These are phyloP conservation scores for Penicillium frequentans DNA, from an alignment of 2,329 filamentous ascomycete genomes.

Conservation along the genomic window DNA sequence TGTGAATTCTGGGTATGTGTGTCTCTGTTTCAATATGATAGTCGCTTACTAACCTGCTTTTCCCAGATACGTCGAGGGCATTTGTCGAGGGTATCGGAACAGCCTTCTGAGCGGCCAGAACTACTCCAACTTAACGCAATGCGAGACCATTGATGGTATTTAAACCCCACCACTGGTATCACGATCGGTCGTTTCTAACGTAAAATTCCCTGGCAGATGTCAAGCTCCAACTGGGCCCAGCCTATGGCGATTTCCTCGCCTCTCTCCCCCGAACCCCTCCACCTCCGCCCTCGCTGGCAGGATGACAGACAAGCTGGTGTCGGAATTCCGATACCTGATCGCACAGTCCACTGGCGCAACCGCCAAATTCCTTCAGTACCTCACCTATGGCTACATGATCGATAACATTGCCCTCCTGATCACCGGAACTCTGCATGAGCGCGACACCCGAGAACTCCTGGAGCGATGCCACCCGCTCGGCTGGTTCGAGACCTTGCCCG, in stretches of 20 bases:
- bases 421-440: constrained; percentile 94
- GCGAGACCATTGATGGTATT: constrained; percentile 91
- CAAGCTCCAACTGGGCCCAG: constrained; percentile 93
- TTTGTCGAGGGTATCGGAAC: constrained; percentile 96
- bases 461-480: constrained; percentile 95
- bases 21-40: background rate
- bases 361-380: constrained; percentile 94
- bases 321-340: constrained; percentile 94
- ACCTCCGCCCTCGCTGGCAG: constrained; percentile 92
- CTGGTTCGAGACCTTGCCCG: constrained; percentile 99
- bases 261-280: constrained; percentile 90
- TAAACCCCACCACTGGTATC: background rate
- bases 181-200: background rate
- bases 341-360: constrained; percentile 90
- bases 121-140: constrained; percentile 95
- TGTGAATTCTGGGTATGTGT: constrained; percentile 79
- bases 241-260: constrained; percentile 95
- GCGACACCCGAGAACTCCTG: constrained; percentile 91
- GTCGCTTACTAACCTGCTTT: constrained; percentile 17
- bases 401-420: constrained; percentile 98
- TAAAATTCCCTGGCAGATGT: constrained; percentile 63
- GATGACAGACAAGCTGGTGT: constrained; percentile 96
- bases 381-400: constrained; percentile 99
- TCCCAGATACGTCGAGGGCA: constrained; percentile 88
- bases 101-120: constrained; percentile 83